Percentiles rank a stretch among this genome's conserved stretches.
These are phyloP conservation scores for Prinsepia uniflora DNA, from an alignment of 306 rosid species.

Conservation along the genomic window DNA sequence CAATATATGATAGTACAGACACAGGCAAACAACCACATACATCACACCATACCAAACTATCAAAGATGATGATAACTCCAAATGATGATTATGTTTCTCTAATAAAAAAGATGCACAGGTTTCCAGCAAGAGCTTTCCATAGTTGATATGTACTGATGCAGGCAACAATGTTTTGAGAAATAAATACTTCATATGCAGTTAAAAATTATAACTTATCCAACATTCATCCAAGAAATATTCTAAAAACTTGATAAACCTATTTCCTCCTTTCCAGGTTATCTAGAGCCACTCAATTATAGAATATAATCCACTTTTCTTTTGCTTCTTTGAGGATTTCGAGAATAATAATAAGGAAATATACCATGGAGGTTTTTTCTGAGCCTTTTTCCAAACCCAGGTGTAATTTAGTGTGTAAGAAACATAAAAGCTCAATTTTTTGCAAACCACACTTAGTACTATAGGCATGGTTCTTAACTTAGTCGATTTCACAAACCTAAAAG, in stretches of 20 bases:
- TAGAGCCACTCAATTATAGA: background rate
- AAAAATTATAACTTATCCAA: background rate
- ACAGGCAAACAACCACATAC: background rate
- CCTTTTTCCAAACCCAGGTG: background rate
- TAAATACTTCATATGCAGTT: background rate
- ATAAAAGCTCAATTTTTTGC: constrained; percentile 1
- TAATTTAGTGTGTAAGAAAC: background rate
- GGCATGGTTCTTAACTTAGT: background rate
- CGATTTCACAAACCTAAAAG: background rate
- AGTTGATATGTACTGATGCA: background rate
- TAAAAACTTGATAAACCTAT: background rate
- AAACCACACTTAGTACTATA: background rate
- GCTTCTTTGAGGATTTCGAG: background rate
- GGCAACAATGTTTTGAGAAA: background rate
- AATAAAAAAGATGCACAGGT: background rate
- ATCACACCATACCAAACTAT: background rate
- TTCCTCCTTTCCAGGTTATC: constrained; percentile 2
- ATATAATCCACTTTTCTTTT: background rate
- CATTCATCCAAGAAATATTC: background rate
- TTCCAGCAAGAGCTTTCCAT: background rate
- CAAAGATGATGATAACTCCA: background rate
- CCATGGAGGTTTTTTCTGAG: background rate
- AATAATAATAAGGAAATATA: background rate
- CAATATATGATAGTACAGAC: constrained; percentile 6
- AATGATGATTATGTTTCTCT: background rate